Evolutionary conservation across 2,329 filamentous ascomycete species (phyloP), one percentile per base, ranked within the genome.

Genomic region (Claviceps africana): DNA sequence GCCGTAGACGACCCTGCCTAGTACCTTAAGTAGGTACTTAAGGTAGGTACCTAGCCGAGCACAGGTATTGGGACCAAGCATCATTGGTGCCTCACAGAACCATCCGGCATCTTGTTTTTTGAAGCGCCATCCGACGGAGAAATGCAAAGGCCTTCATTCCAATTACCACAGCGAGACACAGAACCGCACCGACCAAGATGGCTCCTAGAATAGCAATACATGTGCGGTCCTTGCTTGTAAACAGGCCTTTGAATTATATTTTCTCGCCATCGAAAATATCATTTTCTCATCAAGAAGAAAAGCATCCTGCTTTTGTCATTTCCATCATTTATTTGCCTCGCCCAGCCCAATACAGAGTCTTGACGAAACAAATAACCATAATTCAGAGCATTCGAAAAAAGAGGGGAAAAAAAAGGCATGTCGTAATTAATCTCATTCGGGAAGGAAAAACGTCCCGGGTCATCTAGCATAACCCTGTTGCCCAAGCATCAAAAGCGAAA

Each of bases 311-410:
- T 58, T 58, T 58, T 59, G 61, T 57, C 57, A 54, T 56, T 55
- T 55, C 55, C 53, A 43, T 48, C 60, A 60, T 59, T 56, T 57
- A 25, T 15, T 25, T 30, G 11, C 35, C 45, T 51, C 40, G 39
- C n/a, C n/a, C 44, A 33, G 45, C 49, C 48, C 5, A 46, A 46
- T 46, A 48, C 15, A 30, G 33, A 45, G 31, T 28, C 15, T 48
- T 56, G 63, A 64, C 60, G 56, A 64, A 56, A 43, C 61, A 62
- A 65, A 59, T 65, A 64, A 37, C 63, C 61, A 58, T 68, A 68
- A 65, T 60, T 65, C 59, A 67, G 67, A 61, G 67, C 61, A 25
- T 62, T 67, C 61, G 30, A 8, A n/a, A 22, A n/a, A 64, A 68
- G 65, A 65, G n/a, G 6, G 64, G 68, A 66, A 65, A 21, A 49